Base-by-base conservation (phyloP, 2,329 filamentous ascomycete genomes). In the Microcyclospora tardicrescens region DNA sequence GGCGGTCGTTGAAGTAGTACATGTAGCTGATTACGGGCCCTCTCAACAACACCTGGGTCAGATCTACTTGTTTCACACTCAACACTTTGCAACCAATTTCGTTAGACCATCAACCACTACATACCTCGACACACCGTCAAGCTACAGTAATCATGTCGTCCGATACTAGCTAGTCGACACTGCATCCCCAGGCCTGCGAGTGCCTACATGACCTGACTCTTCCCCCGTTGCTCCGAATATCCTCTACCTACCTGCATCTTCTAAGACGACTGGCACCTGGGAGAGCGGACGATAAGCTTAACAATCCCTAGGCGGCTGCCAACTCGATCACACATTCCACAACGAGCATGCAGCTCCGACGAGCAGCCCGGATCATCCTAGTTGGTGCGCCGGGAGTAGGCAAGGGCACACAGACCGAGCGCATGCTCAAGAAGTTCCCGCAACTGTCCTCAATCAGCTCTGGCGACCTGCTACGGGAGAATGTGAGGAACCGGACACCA, bases 321-420 rank as follows among this genome's bases (percentile, higher is more conserved):
- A 3, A 28, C 3, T n/a, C 30, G 6, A 32, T 34, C 35, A 16
- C 38, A 33, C 31, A 29, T 31, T 14, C 29, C 24, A 41, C 43
- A 37, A 34, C 43, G 13, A 49, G 41, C 19, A 65, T 60, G 50
- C 62, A 76, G 65, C 30, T 52, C 35, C 53, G 55, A 6, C 53
- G 49, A 64, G 89, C 91, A 41, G 91, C 91, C 39, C 82, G 91
- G 46, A 80, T 96, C 47, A 96, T 98, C 57, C 77, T 98, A 50
- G 77, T 98, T 53, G 91, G 91, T 52, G 87, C 89, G 37, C 91
- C 91, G n/a, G 87, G 87, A 42, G 91, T 94, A 41, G 91, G 91
- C 46, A 98, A 98, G 63, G 91, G 55, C 46, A 98, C 91, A 2
- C 91, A 98, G 67, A 85, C 84, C 37, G 84, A 93, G 61, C 78